Base-by-base conservation (phyloP, 148 eudicot genomes). In the Dysphania ambrosioides region DNA sequence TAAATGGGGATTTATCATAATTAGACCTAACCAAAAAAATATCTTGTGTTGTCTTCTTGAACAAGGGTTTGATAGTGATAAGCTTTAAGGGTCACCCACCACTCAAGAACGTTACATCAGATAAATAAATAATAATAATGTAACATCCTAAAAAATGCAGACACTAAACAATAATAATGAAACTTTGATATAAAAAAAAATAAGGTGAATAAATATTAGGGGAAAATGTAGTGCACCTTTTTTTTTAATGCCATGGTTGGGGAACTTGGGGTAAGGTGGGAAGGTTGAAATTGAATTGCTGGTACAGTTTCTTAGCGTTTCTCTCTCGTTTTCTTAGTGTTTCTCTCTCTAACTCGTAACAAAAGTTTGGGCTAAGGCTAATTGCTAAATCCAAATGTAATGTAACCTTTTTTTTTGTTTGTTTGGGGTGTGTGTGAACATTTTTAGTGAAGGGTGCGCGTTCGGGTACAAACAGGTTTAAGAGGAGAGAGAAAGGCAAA, bases 71-170 rank as follows among this genome's bases (percentile, higher is more conserved):
- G 24, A 24, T 19, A 53, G 24, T 53, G 58, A 47, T n/a, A 44
- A 73, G 23, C 42, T 40, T 16, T 47, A 47, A 47, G 53, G 53
- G 19, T 47, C 53, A 47, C 53, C 53, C 53, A 47, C 53, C 21
- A 47, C 53, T 12, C 21, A 47, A 47, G 6, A 79, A 79, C 78
- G 82, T 79, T 75, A 79, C 82, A 79, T 29, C 63, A 49, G 21
- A n/a, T n/a, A n/a, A n/a, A 66, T 8, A 10, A 11, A 47, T 13
- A 72, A n/a, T n/a, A 7, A 27, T 27, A 10, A 3, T 41, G 19
- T 72, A 69, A 62, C 68, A 65, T 53, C 21, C n/a, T n/a, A n/a
- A n/a, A 56, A 27, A 57, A 66, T 40, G 65, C 68, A 70, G 68
- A 62, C 7, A 44, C 8, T 47, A 72, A 26, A 59, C 3, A 12